A percentile compares a stretch with the other conserved stretches of the same genome.
These are phyloP conservation scores for Botrytis sinoallii DNA, from an alignment of 2,329 filamentous ascomycete genomes.

Conservation along the genomic window DNA sequence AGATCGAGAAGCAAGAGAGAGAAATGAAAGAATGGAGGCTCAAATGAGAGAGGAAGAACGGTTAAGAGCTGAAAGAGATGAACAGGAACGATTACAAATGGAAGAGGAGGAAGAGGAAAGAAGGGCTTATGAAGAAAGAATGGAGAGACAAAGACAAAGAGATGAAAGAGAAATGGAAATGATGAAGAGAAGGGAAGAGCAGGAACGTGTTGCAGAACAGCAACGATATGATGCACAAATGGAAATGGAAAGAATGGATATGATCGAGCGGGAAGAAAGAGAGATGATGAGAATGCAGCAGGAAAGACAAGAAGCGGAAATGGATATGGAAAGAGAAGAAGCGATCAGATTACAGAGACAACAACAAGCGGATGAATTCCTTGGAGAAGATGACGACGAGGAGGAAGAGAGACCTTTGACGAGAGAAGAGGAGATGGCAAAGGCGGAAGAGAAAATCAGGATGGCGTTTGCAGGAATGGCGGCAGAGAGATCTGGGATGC, in stretches of 20 bases:
- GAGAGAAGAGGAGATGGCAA: conserved; percentile 24
- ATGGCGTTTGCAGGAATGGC: conserved; percentile 23
- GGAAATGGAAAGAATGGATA: conserved; percentile 13
- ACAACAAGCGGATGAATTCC: conserved; percentile 5
- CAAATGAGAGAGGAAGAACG: conserved; percentile 10
- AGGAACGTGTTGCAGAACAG: not conserved
- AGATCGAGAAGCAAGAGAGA: conserved; percentile 4
- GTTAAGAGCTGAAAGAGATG: conserved; percentile 10
- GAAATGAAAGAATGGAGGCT: conserved; percentile 1
- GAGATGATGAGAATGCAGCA: conserved; percentile 9
- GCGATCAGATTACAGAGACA: not conserved
- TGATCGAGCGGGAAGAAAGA: conserved; percentile 10
- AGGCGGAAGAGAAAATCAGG: conserved; percentile 24
- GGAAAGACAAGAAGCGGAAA: not conserved
- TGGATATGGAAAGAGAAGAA: conserved; percentile 11
- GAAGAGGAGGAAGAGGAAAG: conserved; percentile 19
- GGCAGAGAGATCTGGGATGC: conserved; percentile 14
- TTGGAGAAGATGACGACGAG: not conserved
- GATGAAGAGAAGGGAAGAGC: conserved; percentile 4
- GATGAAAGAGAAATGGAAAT: conserved; percentile 12
- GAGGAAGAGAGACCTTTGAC: conserved; percentile 20
- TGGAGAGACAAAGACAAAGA: not conserved
- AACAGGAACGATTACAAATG: conserved; percentile 15
- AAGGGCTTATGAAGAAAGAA: conserved; percentile 9
- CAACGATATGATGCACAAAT: conserved; percentile 12